Base-by-base conservation (phyloP, 2,329 filamentous ascomycete species). In the Cordyceps tenuipes region DNA sequence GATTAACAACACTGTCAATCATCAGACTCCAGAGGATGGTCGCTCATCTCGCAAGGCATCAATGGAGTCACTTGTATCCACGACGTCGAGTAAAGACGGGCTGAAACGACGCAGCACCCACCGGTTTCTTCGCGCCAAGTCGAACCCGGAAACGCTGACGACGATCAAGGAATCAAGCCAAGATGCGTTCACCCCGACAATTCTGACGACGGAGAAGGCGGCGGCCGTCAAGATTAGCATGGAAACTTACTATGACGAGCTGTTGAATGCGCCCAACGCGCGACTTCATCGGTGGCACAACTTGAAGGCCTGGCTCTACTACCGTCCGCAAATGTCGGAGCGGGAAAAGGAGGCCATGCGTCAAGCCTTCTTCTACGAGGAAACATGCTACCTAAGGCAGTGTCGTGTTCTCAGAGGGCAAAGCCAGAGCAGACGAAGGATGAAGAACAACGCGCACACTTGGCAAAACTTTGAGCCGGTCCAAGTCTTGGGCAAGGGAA, bases 401-500 rank as follows among this genome's bases (percentile, higher is more conserved):
- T 80, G 77, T 41, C 84, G 93, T 7, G 82, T 82, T 0, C 77
- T 95, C 67, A 90, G 89, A 67, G 79, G 83, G 12, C 83, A 80
- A 49, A 83, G 82, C 17, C 62, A 76, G 31, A 55, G 64, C 39
- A 52, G 59, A 31, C 34, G 58, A 21, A 63, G 41, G 3, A 59
- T 57, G 10, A 60, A 59, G 5, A 57, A 62, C 6, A 51, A 52
- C 1, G 50, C 29, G 3, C 60, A 68, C 2, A 66, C 64, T 9
- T 63, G 63, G 19, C 67, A 72, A 12, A 70, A 69, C 79, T 97
- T 93, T 68, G 88, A 96, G 64, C 79, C 87, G 13, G 75, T 97
- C 34, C 89, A 91, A 65, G 80, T 95, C 19, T 79, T 97, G 5
- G 92, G 94, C 0, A 96, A 94, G 70, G 93, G 94, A 9, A 97